Evolutionary conservation across 192 early-diverging fungal species (phyloP).

Genomic region (Podochytrium sp.): DNA sequence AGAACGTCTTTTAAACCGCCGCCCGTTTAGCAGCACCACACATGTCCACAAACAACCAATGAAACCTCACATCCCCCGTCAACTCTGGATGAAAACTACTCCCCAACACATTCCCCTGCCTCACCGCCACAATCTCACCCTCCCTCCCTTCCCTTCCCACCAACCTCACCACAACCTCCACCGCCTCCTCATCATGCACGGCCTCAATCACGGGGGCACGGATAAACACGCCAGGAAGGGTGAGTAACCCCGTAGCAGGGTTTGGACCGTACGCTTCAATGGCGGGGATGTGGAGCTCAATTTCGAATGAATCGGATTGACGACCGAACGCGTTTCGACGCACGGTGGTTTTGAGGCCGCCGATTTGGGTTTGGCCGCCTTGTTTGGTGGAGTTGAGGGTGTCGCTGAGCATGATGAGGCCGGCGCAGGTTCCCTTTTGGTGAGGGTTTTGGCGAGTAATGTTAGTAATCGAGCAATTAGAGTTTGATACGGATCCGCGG

Average conservation of each 20-base stretch:
- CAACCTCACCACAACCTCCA: conserved; percentile 76
- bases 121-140: conserved; percentile 83
- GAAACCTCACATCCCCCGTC: conserved; percentile 86
- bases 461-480: neutral
- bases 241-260: conserved; percentile 12
- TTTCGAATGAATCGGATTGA: conserved; percentile 91
- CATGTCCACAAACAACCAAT: conserved; percentile 78
- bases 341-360: conserved; percentile 82
- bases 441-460: too few species aligned
- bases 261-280: conserved; percentile 31
- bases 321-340: conserved; percentile 93
- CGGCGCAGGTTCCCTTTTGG: conserved; percentile 95
- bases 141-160: conserved; percentile 43
- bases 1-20: too few species aligned
- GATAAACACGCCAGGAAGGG: conserved; percentile 85
- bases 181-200: conserved; percentile 60
- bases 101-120: conserved; percentile 82
- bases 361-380: conserved; percentile 85
- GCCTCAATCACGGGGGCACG: conserved; percentile 88
- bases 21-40: too few species aligned
- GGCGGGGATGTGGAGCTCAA: conserved; percentile 63
- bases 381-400: conserved; percentile 73
- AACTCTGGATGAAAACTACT: conserved; percentile 97
- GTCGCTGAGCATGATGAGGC: conserved; percentile 89
- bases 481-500: neutral